These are phyloP conservation scores for Boechera divaricarpa DNA, from an alignment of 345 rosid genomes.

Conservation along the genomic window DNA sequence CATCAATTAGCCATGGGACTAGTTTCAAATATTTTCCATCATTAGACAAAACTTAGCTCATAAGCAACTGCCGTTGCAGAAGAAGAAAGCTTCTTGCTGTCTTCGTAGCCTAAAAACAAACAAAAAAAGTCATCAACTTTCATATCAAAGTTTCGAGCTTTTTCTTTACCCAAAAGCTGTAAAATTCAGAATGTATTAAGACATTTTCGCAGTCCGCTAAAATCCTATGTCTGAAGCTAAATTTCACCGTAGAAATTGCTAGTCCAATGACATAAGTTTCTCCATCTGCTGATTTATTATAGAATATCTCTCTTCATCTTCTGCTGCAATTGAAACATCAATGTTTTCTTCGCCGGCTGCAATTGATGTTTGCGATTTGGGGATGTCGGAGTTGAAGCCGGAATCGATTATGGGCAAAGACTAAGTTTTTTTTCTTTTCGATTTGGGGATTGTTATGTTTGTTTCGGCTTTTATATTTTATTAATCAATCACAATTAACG, in stretches of 20 bases:
- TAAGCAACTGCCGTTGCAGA: conserved; percentile 50
- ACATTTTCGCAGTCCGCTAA: background rate
- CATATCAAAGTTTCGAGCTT: background rate
- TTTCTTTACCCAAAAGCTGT: background rate
- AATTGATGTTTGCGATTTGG: too few relatives aligned
- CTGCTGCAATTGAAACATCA: too few relatives aligned
- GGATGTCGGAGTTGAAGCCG: too few relatives aligned
- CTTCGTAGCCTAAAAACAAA: conserved; percentile 75
- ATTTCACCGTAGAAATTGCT: conserved; percentile 80
- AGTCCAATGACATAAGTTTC: conserved; percentile 78
- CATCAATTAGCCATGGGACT: too few relatives aligned
- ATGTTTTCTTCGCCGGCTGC: too few relatives aligned
- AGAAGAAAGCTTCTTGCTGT: conserved; percentile 62
- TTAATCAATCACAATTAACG: too few relatives aligned
- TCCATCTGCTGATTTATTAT: conserved; percentile 65
- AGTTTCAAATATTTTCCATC: too few relatives aligned
- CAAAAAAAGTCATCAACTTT: background rate
- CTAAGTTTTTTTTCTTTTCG: too few relatives aligned
- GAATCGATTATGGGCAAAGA: too few relatives aligned
- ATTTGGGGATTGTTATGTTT: too few relatives aligned
- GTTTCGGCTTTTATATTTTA: too few relatives aligned
- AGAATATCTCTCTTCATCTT: conserved; percentile 54
- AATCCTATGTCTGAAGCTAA: background rate
- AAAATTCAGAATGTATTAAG: background rate
- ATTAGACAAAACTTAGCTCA: conserved; percentile 57